phyloP scores from a whole-genome alignment of 768 basidiomycete genomes.

The Boletales sp. region DNA sequence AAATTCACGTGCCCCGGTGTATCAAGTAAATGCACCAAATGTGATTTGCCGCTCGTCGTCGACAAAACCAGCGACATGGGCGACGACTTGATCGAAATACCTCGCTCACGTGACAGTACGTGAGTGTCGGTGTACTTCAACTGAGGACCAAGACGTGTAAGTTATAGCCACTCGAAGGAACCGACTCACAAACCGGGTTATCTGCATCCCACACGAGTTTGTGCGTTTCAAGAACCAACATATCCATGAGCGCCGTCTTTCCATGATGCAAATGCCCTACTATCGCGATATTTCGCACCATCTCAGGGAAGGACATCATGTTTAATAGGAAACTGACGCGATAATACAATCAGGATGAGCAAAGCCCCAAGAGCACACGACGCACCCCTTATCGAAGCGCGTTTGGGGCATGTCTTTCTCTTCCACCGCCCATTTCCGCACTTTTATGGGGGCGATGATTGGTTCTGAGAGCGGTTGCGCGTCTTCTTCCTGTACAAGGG shows the following conservation, averaged over 20 bases:
- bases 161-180: conserved; percentile 10
- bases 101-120: conserved; percentile 79
- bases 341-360: conserved; percentile 7
- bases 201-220: conserved; percentile 93
- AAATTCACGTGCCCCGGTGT: conserved; percentile 99
- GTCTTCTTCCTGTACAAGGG: conserved; percentile 97
- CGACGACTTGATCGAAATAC: conserved; percentile 93
- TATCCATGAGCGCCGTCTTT: conserved; percentile 95
- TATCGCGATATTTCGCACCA: conserved; percentile 94
- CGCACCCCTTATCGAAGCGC: conserved; percentile 95
- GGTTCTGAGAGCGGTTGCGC: conserved; percentile 93
- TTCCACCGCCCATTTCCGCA: conserved; percentile 90
- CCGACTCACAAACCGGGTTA: conserved; percentile 57
- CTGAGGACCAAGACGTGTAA: conserved; percentile 40
- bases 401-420: conserved; percentile 96
- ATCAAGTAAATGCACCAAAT: conserved; percentile 90
- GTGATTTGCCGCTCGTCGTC: conserved; percentile 86
- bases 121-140: conserved; percentile 96
- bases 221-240: conserved; percentile 96
- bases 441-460: conserved; percentile 92
- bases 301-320: conserved; percentile 87
- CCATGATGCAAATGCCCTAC: conserved; percentile 98
- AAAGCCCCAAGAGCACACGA: neutral
- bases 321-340: conserved; percentile 79
- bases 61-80: conserved; percentile 92